Evolutionary conservation across 2,329 filamentous ascomycete species (phyloP), one percentile per base, ranked within the genome.

Genomic region (Fusarium verticillioides): DNA sequence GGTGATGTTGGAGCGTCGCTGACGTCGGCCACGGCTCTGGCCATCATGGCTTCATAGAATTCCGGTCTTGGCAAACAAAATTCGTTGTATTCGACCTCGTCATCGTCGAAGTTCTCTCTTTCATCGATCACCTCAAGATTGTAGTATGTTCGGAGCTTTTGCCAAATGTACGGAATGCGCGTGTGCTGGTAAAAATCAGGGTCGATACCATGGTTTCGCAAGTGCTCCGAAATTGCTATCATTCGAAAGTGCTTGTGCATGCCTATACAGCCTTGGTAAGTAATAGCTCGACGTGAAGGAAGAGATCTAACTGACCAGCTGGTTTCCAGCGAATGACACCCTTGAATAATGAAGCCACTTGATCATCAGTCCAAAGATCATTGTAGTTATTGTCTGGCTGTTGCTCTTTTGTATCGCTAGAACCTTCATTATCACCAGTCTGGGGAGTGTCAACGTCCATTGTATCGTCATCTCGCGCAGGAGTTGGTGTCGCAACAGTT

Each of bases 211-310:
- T 95, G 93, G 75, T 93, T 94, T 74, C 92, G 90, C 69, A 97
- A 85, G 76, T 94, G 90, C 75, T 95, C 91, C 49, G 92, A 92
- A 66, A 98, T 94, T 13, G 94, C 91, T 72, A 97, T 91, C 88
- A 98, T 95, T 68, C 94, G 92, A 80, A 97, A 97, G 82, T 97
- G 94, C 81, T 96, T 97, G 84, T 97, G 95, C 87, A 97, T 93
- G 69, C 95, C 94, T 94, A 73, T 5, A 47, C 10, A 15, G 7
- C 40, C 23, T n/a, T 39, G 49, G 75, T 66, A 18, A 69, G 64
- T 67, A 63, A 69, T 60, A 32, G 39, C 42, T 44, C 64, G 49
- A 34, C 46, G 10, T 32, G 7, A 16, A 32, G 30, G 34, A 19
- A 46, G 50, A 28, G 37, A 50, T 16, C 36, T 18, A 23, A 70